A percentile compares a stretch with the other conserved stretches of the same genome.
Evolutionary conservation across 768 basidiomycete genomes (phyloP).

Genomic region (Suillus cothurnatus): DNA sequence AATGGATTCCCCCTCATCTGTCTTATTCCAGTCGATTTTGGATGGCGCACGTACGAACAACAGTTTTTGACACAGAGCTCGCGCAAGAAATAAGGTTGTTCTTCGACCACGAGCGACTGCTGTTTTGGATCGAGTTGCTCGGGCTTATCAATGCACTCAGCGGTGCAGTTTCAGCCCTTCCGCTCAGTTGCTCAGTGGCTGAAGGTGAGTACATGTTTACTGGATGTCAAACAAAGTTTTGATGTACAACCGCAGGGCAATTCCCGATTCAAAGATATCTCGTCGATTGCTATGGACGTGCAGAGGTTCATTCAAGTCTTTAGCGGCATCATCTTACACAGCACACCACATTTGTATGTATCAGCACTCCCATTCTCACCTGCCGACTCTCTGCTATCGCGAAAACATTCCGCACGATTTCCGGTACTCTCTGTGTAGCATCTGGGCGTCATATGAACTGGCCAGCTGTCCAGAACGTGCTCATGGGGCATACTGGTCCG

Average conservation of each 20-base stretch:
- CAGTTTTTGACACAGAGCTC: not conserved
- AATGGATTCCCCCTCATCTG: conserved; percentile 5
- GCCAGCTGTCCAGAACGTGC: conserved; percentile 19
- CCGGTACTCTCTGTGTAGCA: conserved; percentile 1
- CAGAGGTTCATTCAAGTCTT: conserved; percentile 19
- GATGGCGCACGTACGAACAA: conserved; percentile 10
- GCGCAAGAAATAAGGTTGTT: too few relatives aligned
- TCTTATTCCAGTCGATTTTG: conserved; percentile 17
- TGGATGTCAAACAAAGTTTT: not conserved
- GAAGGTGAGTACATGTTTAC: not conserved
- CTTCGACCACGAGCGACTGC: too few relatives aligned
- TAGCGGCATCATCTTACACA: conserved; percentile 12
- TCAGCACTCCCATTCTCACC: too few relatives aligned
- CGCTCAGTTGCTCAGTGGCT: not conserved
- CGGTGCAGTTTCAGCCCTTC: not conserved
- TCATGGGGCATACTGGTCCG: not conserved
- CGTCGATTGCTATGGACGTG: conserved; percentile 8
- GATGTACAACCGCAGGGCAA: not conserved
- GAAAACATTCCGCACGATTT: not conserved
- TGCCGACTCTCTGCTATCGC: conserved; percentile 19
- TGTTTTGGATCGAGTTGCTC: too few relatives aligned
- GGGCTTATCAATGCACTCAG: not conserved
- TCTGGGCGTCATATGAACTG: conserved; percentile 13
- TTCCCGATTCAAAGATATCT: not conserved
- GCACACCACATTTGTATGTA: conserved; percentile 24